These are phyloP conservation scores for Hylodesmum podocarpum DNA, from an alignment of 306 rosid genomes.

Conservation along the genomic window DNA sequence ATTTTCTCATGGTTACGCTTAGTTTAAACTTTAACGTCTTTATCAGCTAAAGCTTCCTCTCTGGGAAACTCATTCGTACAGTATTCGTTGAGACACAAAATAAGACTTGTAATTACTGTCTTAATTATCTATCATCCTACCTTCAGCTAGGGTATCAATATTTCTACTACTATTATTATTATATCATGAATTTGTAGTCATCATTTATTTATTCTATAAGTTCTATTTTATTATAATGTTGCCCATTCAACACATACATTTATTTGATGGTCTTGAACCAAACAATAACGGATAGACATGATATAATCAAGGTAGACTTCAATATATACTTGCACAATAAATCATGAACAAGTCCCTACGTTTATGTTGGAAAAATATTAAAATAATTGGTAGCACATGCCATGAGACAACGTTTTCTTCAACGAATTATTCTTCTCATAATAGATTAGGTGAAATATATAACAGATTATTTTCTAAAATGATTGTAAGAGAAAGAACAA, in stretches of 20 bases:
- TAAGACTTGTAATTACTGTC: constrained; percentile 13
- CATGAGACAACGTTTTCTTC: background rate
- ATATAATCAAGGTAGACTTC: background rate
- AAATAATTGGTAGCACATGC: background rate
- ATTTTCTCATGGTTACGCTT: constrained; percentile 40
- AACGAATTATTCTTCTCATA: background rate
- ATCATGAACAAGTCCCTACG: background rate
- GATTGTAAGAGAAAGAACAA: background rate
- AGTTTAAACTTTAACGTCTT: constrained; percentile 38
- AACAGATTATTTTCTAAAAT: background rate
- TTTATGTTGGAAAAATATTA: background rate
- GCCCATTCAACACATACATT: background rate
- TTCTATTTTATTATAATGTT: background rate
- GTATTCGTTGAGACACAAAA: background rate
- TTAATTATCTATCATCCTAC: background rate
- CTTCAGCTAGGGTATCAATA: background rate
- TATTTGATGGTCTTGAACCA: background rate
- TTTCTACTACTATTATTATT: background rate
- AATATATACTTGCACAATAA: background rate
- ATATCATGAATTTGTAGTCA: background rate
- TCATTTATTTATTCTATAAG: background rate
- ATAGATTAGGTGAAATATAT: no score
- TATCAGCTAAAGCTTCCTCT: constrained; percentile 48
- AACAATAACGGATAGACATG: no score
- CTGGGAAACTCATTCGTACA: background rate